Percentiles rank a stretch among this genome's conserved stretches.
Evolutionary conservation across 1,284 basidiomycete genomes (phyloP).

Genomic region (Ceratobasidium sp.): DNA sequence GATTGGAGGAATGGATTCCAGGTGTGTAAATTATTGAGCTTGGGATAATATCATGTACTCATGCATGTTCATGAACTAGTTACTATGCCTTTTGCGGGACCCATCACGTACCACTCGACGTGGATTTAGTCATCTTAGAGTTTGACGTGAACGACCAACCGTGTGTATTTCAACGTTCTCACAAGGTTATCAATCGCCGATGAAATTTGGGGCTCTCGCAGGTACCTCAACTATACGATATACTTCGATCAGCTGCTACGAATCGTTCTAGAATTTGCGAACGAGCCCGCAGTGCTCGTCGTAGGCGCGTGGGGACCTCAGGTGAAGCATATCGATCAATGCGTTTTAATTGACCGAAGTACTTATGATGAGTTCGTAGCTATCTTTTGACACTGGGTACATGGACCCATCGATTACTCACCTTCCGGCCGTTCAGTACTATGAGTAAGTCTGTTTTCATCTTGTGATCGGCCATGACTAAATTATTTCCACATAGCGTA

Average conservation of each 20-base stretch:
- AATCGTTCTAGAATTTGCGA: conserved; percentile 45
- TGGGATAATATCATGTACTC: background rate
- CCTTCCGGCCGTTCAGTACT: conserved; percentile 47
- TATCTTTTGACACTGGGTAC: conserved; percentile 44
- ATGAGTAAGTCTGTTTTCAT: conserved; percentile 40
- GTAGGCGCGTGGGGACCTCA: conserved; percentile 48
- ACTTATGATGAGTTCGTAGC: conserved; percentile 1
- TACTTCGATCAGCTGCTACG: conserved; percentile 48
- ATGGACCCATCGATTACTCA: conserved; percentile 47
- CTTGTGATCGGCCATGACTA: background rate
- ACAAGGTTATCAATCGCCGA: background rate
- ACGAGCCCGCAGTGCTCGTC: conserved; percentile 46
- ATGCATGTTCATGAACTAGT: background rate
- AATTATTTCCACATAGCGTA: conserved; percentile 11
- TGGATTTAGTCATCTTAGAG: conserved; percentile 47
- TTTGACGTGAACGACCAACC: conserved; percentile 49
- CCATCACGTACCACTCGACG: conserved; percentile 46
- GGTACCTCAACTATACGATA: conserved; percentile 45
- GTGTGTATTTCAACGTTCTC: conserved; percentile 11
- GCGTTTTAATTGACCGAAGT: background rate
- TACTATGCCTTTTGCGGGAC: conserved; percentile 49
- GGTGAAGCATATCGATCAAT: background rate
- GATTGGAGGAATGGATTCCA: conserved; percentile 48
- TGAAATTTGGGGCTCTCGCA: background rate
- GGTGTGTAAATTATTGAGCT: conserved; percentile 32